Base-by-base conservation (phyloP, 306 rosid genomes). In the Prunus fruticosa region DNA sequence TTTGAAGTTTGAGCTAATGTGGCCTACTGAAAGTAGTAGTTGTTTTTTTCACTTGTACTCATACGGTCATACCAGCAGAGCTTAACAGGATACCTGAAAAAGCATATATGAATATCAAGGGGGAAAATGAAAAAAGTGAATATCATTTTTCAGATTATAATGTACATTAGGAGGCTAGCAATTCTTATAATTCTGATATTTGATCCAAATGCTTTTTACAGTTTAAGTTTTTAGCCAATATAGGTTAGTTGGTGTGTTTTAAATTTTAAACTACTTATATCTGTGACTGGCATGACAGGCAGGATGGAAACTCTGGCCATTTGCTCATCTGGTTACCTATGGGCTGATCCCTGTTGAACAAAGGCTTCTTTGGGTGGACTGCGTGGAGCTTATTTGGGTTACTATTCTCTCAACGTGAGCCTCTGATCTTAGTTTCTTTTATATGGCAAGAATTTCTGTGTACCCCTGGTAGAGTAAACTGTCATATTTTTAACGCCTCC, bases 281-380 rank as follows among this genome's bases (percentile, higher is more conserved):
- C 58, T 57, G 47, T 71, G 41, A 74, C 79, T 64, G 81, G 83
- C 77, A 75, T 80, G 56, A 64, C 91, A 90, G 97, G 96, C 97
- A 51, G 97, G 99, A 56, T 92, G 99, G 99, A 90, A 95, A 82
- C 97, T 95, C 69, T 90, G 99, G 97, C 99, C 99, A 82, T 95
- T 95, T 80, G 99, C 99, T 34, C 99, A 92, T 92, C 80, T 95
- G 76, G 73, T 92, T 84, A 95, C 99, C n/a, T 90, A 95, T 80
- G 97, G 99, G 67, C 82, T 92, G 67, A 65, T 95, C 79, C 97
- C 97, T 47, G 84, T 95, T 67, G 99, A 92, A 64, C 99, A 92
- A 88, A 86, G 99, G 88, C 97, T 95, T 84, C 97, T 92, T 64
- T 95, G 96, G 99, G 99, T 92, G 82, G 99, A 95, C 76, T 88